phyloP scores from a whole-genome alignment of 805 yeast genomes.

The Candida schatavii region DNA sequence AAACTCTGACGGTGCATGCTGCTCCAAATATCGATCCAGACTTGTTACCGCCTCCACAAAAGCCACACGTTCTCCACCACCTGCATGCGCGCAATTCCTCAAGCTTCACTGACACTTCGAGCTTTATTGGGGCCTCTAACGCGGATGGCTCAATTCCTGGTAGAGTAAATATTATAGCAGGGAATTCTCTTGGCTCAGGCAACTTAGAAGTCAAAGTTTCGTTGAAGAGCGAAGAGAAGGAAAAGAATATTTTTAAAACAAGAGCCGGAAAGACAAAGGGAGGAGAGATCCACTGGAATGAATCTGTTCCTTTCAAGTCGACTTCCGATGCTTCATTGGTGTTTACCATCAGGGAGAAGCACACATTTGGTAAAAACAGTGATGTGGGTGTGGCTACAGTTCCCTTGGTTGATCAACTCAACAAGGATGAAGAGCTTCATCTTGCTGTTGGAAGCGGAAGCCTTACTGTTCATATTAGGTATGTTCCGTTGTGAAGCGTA shows the following conservation, averaged over 20 bases:
- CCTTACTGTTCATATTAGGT: conserved; percentile 40
- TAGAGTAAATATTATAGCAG: conserved; percentile 48
- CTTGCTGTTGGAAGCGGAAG: conserved; percentile 37
- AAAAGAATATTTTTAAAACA: conserved; percentile 64
- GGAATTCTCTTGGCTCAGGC: conserved; percentile 37
- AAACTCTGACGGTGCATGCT: conserved; percentile 16
- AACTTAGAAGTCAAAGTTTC: conserved; percentile 52
- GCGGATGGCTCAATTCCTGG: conserved; percentile 47
- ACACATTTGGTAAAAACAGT: conserved; percentile 67
- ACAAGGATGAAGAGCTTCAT: conserved; percentile 40
- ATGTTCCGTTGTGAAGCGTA: conserved; percentile 17
- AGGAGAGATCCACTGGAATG: conserved; percentile 56
- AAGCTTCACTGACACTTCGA: conserved; percentile 28
- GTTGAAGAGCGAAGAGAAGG: conserved; percentile 43
- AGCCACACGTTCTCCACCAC: conserved; percentile 22
- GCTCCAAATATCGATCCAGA: conserved; percentile 33
- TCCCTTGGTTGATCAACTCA: conserved; percentile 47
- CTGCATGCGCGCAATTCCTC: conserved; percentile 19
- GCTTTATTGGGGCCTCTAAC: conserved; percentile 34
- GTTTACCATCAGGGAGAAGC: conserved; percentile 63
- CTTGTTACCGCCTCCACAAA: conserved; percentile 38
- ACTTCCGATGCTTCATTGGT: conserved; percentile 57
- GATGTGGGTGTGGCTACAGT: conserved; percentile 62
- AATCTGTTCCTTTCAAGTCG: conserved; percentile 65
- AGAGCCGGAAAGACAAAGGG: conserved; percentile 48